phyloP scores from a whole-genome alignment of 352 stramenopile species.

The Globisporangium uncinulatum region DNA sequence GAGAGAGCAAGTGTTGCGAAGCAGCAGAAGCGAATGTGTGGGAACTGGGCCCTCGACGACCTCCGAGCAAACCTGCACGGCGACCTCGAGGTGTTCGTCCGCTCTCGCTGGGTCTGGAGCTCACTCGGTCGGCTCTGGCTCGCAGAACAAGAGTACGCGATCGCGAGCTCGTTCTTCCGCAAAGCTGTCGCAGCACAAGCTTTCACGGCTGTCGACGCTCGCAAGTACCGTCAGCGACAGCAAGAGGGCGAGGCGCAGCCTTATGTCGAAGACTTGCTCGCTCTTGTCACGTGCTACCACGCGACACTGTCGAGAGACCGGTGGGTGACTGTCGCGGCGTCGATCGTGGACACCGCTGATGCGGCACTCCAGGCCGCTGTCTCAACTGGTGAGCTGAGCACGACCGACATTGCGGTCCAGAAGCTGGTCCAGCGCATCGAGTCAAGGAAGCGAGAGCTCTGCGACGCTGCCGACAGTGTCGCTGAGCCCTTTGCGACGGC shows the following conservation, averaged over 20 bases:
- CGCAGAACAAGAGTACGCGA: slow-evolving; percentile 32
- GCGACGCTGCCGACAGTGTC: slow-evolving; percentile 6
- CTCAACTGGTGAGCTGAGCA: neutral
- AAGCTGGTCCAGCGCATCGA: slow-evolving; percentile 3
- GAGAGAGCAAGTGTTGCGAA: neutral
- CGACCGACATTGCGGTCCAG: slow-evolving; percentile 1
- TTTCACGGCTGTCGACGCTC: neutral
- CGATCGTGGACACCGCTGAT: slow-evolving; percentile 15
- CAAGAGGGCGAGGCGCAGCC: neutral
- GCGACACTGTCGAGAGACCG: slow-evolving; percentile 20
- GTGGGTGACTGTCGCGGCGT: slow-evolving; percentile 7
- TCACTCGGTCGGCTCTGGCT: slow-evolving; percentile 33
- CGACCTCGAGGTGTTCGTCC: slow-evolving; percentile 44
- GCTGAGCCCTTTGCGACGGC: slow-evolving; percentile 22
- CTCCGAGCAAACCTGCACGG: slow-evolving; percentile 36
- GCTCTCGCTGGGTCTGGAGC: slow-evolving; percentile 54
- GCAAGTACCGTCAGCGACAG: neutral
- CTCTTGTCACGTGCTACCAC: slow-evolving; percentile 34
- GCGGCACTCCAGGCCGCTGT: slow-evolving; percentile 8
- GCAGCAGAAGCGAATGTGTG: slow-evolving; percentile 14
- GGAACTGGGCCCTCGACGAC: slow-evolving; percentile 42
- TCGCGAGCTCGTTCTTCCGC: slow-evolving; percentile 41
- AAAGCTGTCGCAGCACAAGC: slow-evolving; percentile 16
- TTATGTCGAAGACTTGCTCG: slow-evolving; percentile 23
- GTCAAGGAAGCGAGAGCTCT: slow-evolving; percentile 12